Evolutionary conservation across 441 rosid species (phyloP).

Genomic region (Geranium incanum): DNA sequence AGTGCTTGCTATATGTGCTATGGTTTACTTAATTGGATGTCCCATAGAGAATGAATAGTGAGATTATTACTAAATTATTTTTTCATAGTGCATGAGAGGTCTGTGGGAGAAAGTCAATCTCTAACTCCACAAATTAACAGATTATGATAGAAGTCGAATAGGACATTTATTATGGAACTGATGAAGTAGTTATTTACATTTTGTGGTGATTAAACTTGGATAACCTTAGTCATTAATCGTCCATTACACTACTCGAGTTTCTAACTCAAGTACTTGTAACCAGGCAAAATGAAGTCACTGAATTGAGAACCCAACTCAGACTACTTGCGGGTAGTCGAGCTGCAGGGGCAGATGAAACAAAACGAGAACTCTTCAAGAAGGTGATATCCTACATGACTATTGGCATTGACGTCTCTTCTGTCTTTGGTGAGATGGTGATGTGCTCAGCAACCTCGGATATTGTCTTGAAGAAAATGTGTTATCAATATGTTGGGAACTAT

Average conservation of each 20-base stretch:
- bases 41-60: neutral
- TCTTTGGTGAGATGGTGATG: constrained; percentile 99
- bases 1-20: neutral
- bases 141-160: neutral
- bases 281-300: constrained; percentile 89
- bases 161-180: neutral
- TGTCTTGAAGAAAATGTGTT: constrained; percentile 96
- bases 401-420: constrained; percentile 82
- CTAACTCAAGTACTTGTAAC: constrained; percentile 18
- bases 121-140: neutral
- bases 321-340: constrained; percentile 95
- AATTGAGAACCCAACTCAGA: constrained; percentile 81
- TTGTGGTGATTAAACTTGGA: constrained; percentile 15
- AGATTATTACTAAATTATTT: too few relatives aligned
- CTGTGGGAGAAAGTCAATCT: neutral
- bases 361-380: constrained; percentile 87
- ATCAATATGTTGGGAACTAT: constrained; percentile 92
- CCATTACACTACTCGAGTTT: neutral
- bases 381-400: constrained; percentile 91
- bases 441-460: constrained; percentile 94
- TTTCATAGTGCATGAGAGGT: neutral
- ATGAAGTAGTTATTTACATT: neutral
- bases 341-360: constrained; percentile 87
- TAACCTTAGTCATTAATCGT: neutral
- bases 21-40: neutral